Base-by-base conservation (phyloP, 495 filamentous ascomycete species). In the Pyronema domesticum region DNA sequence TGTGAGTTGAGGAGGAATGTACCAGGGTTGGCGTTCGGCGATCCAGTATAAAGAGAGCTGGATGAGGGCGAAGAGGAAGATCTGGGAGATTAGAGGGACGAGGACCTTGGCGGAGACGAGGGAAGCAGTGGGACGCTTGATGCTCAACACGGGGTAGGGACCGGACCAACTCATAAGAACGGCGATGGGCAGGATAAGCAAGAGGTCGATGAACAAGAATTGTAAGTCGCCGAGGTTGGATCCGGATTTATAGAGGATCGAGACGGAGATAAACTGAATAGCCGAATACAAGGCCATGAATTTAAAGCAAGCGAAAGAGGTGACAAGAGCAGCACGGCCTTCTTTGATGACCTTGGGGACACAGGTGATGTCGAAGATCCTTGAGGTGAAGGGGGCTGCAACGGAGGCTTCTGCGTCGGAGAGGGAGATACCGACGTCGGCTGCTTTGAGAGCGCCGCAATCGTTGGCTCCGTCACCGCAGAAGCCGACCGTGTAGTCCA, bases 231-330 rank as follows among this genome's bases (percentile, higher is more conserved):
- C 93, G 10, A 99, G 75, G 67, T 99, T 99, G 15, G 89, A 95
- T 14, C 81, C 93, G 18, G 84, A 93, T 6, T 86, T 84, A 67
- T 99, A 99, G 19, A 99, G 73, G 64, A 99, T 94, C 77, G 86
- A 95, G 66, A 99, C 93, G 1, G 87, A 83, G n/a, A 86, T 93
- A 72, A 99, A 99, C 68, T 99, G 93, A 51, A 99, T 99, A 6
- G 91, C 91, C 4, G 89, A 95, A 69, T 99, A 99, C 56, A 99
- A 70, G 62, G 86, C 94, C 93, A 99, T 99, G 68, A 88, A 99
- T 68, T 99, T 99, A 72, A 99, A 99, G 71, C 93, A 99, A 70
- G 86, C 94, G 70, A 99, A 99, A 65, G 89, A 95, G 30, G 93
- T 99, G 6, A 95, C 89, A 14, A 99, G 74, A 46, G 93, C 83